Base-by-base conservation (phyloP, 2,329 filamentous ascomycete species). In the Alternaria alternata region DNA sequence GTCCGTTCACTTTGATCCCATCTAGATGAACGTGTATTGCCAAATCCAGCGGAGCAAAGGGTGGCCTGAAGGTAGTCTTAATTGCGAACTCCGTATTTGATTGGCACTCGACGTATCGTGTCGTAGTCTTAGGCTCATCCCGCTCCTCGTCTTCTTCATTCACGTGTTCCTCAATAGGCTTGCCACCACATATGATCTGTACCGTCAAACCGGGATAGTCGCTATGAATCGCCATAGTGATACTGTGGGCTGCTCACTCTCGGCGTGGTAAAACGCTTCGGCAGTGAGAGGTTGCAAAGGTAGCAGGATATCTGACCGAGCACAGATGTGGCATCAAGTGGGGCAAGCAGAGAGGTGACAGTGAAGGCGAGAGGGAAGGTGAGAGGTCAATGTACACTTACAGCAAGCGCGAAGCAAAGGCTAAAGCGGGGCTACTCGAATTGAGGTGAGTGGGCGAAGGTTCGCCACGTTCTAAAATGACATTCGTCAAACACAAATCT, bases 401-500 rank as follows among this genome's bases (percentile, higher is more conserved):
- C 0, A 30, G 8, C 28, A 30, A 30, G 11, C 28, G 28, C 0
- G 28, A 30, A 0, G 24, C 24, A 30, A 11, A 30, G 4, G 28
- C 28, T 11, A 30, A 0, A 11, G 11, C 11, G 28, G 11, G 11
- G 11, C 9, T 30, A 30, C 28, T 1, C 0, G 11, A 30, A 1
- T 0, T 11, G 0, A 30, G 11, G 28, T 30, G 28, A 30, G 28
- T 30, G 28, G 0, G 28, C 9, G 28, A 11, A 11, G 11, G 11
- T 9, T 30, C 28, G 0, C 28, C 0, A 30, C 0, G 9, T 30
- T 11, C 28, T 0, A 30, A 30, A 11, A 30, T 30, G 9, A 1
- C 28, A 30, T 11, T 11, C 11, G 28, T 11, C 11, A 30, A 30
- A 11, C 9, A 1, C 11, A 4, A 11, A 12, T 30, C 28, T 30